phyloP scores from a whole-genome alignment of 2,329 filamentous ascomycete genomes.

The Colletotrichum somersetense region DNA sequence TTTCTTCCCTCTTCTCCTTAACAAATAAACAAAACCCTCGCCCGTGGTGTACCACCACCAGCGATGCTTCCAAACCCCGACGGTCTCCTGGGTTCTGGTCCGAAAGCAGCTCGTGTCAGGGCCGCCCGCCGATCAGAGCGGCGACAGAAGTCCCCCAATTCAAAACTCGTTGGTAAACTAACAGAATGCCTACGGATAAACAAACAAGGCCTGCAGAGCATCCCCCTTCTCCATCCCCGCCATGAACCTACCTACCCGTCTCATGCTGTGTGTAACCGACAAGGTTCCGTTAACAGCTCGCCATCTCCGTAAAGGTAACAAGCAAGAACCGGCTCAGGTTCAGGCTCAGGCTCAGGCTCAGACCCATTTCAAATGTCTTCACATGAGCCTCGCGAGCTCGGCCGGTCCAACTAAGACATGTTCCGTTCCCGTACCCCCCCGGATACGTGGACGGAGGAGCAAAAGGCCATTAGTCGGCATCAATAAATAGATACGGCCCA shows the following conservation, averaged over 20 bases:
- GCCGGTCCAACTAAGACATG: conserved; percentile 21
- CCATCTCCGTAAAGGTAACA: neutral
- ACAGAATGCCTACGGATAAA: neutral
- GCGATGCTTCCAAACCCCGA: neutral
- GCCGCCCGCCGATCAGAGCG: conserved; percentile 23
- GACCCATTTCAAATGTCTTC: conserved; percentile 11
- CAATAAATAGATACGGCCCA: neutral
- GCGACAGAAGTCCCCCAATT: neutral
- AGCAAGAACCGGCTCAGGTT: neutral
- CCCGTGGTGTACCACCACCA: neutral
- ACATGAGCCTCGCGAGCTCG: conserved; percentile 14
- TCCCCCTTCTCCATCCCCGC: neutral
- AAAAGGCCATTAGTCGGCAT: neutral
- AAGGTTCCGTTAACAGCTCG: neutral
- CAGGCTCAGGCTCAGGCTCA: neutral
- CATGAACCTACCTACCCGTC: neutral
- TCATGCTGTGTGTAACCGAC: neutral
- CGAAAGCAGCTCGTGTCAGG: conserved; percentile 10
- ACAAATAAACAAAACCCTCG: too few species aligned
- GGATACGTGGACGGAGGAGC: neutral
- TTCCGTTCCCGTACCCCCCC: neutral
- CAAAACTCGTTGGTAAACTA: neutral
- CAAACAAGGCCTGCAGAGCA: neutral
- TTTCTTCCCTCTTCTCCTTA: too few species aligned
- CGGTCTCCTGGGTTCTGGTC: neutral